phyloP scores from a whole-genome alignment of 305 asterid species.

The Euphrasia arctica region DNA sequence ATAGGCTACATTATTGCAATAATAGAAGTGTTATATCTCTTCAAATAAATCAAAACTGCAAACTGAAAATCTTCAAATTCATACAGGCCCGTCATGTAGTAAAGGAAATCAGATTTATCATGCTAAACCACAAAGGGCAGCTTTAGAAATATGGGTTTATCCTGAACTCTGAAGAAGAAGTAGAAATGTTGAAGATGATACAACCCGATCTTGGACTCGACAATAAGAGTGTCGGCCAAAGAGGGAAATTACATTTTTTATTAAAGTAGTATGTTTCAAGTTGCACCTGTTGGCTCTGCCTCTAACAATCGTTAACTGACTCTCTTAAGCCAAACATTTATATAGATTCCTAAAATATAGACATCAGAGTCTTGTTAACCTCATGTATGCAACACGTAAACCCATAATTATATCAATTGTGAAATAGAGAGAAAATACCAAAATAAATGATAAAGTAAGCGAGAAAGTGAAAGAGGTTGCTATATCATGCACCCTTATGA shows the following conservation, averaged over 20 bases:
- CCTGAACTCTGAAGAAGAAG: too few species aligned
- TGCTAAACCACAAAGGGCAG: constrained; percentile 16
- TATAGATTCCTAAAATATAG: not conserved
- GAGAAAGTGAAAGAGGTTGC: constrained; percentile 5
- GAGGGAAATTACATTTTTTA: too few species aligned
- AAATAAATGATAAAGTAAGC: constrained; percentile 13
- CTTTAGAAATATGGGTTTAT: not conserved
- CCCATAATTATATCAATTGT: not conserved
- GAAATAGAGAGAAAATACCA: constrained; percentile 12
- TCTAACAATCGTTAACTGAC: too few species aligned
- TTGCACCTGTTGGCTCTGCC: too few species aligned
- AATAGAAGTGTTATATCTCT: constrained; percentile 22
- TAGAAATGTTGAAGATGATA: too few species aligned
- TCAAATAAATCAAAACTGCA: constrained; percentile 14
- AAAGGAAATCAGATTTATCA: constrained; percentile 16
- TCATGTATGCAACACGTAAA: constrained; percentile 14
- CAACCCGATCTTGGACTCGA: too few species aligned
- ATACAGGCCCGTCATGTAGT: constrained; percentile 4
- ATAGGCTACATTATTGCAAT: constrained; percentile 53
- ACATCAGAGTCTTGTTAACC: constrained; percentile 7
- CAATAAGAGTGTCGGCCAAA: too few species aligned
- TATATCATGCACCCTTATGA: too few species aligned
- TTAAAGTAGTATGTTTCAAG: too few species aligned
- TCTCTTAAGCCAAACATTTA: too few species aligned
- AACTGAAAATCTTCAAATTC: constrained; percentile 10